phyloP scores from a whole-genome alignment of 2,329 filamentous ascomycete species.

The Verticillium zaregamsianum region DNA sequence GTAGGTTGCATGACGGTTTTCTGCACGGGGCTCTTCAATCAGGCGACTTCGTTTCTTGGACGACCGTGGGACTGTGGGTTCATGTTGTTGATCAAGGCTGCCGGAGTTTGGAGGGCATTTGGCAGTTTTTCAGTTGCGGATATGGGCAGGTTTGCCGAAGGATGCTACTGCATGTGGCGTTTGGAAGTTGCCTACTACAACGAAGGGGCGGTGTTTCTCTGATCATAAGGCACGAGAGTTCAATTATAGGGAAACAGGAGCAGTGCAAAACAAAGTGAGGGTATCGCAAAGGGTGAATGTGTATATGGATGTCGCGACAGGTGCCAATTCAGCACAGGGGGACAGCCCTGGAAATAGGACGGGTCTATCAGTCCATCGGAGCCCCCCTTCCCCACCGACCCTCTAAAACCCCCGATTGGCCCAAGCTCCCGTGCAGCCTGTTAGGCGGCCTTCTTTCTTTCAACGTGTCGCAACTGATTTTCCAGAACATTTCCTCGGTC shows the following conservation, averaged over 20 bases:
- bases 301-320: not conserved
- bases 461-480: not conserved
- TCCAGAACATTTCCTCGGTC: not conserved
- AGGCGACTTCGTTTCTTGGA: not conserved
- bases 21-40: not conserved
- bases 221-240: too few species aligned
- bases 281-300: too few species aligned
- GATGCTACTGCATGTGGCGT: too few species aligned
- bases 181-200: too few species aligned
- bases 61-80: too few species aligned
- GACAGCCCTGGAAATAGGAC: not conserved
- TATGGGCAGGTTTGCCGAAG: too few species aligned
- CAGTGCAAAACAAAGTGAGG: too few species aligned
- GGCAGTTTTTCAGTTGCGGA: too few species aligned
- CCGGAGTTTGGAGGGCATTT: too few species aligned
- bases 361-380: not conserved
- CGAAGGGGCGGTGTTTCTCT: too few species aligned
- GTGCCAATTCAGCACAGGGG: not conserved
- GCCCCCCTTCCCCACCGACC: not conserved
- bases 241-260: too few species aligned
- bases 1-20: not conserved
- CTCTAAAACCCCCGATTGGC: slow-evolving; percentile 1
- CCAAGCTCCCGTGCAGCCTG: not conserved
- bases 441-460: not conserved
- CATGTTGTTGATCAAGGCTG: too few species aligned